Evolutionary conservation across 2,329 filamentous ascomycete genomes (phyloP).

Genomic region (Zalaria sp.): DNA sequence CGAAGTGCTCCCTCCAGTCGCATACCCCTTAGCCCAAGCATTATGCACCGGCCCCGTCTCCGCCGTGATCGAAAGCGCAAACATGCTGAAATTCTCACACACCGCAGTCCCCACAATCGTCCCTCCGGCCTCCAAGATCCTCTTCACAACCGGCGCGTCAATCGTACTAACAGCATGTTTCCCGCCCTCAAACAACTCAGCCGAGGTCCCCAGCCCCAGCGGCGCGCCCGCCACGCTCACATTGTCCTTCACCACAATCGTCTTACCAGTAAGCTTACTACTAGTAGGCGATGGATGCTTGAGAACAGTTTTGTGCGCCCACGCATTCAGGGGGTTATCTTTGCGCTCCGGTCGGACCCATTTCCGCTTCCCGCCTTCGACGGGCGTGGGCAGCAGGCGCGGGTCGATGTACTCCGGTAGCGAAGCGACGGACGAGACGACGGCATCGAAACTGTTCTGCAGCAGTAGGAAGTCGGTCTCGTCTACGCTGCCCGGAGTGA

Average conservation of each 20-base stretch:
- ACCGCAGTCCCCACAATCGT: slow-evolving; percentile 29
- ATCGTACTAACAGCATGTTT: slow-evolving; percentile 20
- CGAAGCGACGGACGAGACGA: slow-evolving; percentile 4
- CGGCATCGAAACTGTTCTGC: slow-evolving; percentile 15
- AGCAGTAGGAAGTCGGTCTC: slow-evolving; percentile 13
- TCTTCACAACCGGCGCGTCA: slow-evolving; percentile 31
- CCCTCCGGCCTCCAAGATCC: slow-evolving; percentile 28
- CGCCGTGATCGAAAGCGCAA: slow-evolving; percentile 27
- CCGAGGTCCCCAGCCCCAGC: slow-evolving; percentile 27
- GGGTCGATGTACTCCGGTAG: slow-evolving; percentile 24
- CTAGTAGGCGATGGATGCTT: slow-evolving; percentile 12
- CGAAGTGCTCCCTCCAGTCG: slow-evolving; percentile 20
- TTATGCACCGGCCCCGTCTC: slow-evolving; percentile 32
- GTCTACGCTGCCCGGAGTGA: slow-evolving; percentile 9
- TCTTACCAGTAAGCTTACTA: slow-evolving; percentile 13
- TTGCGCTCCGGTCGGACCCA: slow-evolving; percentile 11
- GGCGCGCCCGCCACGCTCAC: slow-evolving; percentile 31
- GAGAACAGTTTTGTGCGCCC: slow-evolving; percentile 24
- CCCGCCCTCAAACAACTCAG: slow-evolving; percentile 23
- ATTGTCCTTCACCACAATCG: slow-evolving; percentile 34
- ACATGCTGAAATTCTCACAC: slow-evolving; percentile 34
- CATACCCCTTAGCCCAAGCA: slow-evolving; percentile 19
- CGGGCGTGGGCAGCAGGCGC: slow-evolving; percentile 14
- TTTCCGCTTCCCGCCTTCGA: slow-evolving; percentile 11
- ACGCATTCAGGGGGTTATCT: slow-evolving; percentile 29